A percentile compares a stretch with the other conserved stretches of the same genome.
Evolutionary conservation across 1,284 basidiomycete genomes (phyloP).

Genomic region (Cutaneotrichosporon sp.): DNA sequence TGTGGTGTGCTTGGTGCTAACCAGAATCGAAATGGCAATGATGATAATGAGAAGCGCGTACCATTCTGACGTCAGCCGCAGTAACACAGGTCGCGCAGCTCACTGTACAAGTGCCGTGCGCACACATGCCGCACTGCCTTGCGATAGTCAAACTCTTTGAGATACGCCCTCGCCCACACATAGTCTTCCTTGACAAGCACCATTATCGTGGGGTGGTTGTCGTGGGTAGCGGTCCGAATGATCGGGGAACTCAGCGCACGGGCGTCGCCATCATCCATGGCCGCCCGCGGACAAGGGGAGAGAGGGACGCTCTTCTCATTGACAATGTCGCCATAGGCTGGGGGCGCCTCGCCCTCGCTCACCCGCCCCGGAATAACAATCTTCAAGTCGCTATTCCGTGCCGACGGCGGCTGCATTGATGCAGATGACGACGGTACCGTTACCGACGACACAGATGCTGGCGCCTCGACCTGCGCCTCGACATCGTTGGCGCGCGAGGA

Average conservation of each 20-base stretch:
- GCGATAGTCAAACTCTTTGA: conserved; percentile 31
- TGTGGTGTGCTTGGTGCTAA: conserved; percentile 36
- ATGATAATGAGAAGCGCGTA: conserved; percentile 35
- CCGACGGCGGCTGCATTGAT: too few species aligned
- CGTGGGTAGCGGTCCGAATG: neutral
- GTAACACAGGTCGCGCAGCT: conserved; percentile 4
- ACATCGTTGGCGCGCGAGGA: too few species aligned
- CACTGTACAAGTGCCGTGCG: conserved; percentile 32
- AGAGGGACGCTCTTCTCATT: neutral
- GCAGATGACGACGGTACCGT: too few species aligned
- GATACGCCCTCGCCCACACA: conserved; percentile 19
- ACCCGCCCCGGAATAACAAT: neutral
- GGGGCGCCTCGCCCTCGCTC: neutral
- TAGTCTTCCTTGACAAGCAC: conserved; percentile 28
- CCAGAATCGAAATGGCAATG: conserved; percentile 31
- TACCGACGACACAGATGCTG: too few species aligned
- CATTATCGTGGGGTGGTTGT: conserved; percentile 6
- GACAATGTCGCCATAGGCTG: neutral
- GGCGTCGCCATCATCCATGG: neutral
- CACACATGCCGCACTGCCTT: conserved; percentile 19
- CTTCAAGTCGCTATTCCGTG: too few species aligned
- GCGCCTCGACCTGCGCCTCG: too few species aligned
- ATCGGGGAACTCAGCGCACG: neutral
- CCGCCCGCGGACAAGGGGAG: neutral
- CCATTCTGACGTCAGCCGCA: conserved; percentile 33